A percentile compares a stretch with the other conserved stretches of the same genome.
phyloP scores from a whole-genome alignment of 768 basidiomycete genomes.

The Amanita jacksonii region DNA sequence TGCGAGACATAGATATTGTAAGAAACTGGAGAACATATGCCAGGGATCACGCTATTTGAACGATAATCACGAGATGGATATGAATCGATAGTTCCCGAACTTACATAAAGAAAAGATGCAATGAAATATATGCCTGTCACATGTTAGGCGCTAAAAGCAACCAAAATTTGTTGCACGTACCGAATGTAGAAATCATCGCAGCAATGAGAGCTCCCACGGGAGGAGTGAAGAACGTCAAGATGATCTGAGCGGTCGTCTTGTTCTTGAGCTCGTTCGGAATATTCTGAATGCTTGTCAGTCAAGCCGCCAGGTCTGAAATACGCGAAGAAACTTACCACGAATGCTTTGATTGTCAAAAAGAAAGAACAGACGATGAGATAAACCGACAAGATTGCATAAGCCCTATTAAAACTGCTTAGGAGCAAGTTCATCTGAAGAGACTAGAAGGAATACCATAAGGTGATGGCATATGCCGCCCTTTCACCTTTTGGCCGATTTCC shows the following conservation, averaged over 20 bases:
- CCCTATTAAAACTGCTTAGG: slow-evolving; percentile 31
- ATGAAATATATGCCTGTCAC: slow-evolving; percentile 67
- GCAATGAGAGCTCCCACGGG: slow-evolving; percentile 78
- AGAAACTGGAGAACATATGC: slow-evolving; percentile 95
- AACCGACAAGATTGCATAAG: slow-evolving; percentile 73
- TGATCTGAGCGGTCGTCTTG: slow-evolving; percentile 38
- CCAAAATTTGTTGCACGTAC: slow-evolving; percentile 25
- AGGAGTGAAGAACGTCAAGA: slow-evolving; percentile 58
- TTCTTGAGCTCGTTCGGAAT: slow-evolving; percentile 43
- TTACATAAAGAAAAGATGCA: slow-evolving; percentile 78
- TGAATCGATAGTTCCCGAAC: slow-evolving; percentile 17
- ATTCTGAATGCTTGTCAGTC: slow-evolving; percentile 22
- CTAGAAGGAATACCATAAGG: slow-evolving; percentile 47
- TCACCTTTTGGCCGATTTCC: slow-evolving; percentile 88
- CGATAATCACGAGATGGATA: neutral
- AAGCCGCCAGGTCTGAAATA: neutral
- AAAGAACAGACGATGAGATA: slow-evolving; percentile 87
- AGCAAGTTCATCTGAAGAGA: neutral
- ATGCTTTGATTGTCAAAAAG: slow-evolving; percentile 73
- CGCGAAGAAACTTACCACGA: slow-evolving; percentile 39
- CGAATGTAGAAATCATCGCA: slow-evolving; percentile 83
- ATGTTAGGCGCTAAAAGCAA: slow-evolving; percentile 11
- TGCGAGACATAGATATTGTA: slow-evolving; percentile 84
- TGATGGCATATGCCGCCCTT: slow-evolving; percentile 57
- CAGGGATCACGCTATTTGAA: slow-evolving; percentile 76